Evolutionary conservation across 2,329 filamentous ascomycete genomes (phyloP).

Genomic region (Pestalotiopsis sp.): DNA sequence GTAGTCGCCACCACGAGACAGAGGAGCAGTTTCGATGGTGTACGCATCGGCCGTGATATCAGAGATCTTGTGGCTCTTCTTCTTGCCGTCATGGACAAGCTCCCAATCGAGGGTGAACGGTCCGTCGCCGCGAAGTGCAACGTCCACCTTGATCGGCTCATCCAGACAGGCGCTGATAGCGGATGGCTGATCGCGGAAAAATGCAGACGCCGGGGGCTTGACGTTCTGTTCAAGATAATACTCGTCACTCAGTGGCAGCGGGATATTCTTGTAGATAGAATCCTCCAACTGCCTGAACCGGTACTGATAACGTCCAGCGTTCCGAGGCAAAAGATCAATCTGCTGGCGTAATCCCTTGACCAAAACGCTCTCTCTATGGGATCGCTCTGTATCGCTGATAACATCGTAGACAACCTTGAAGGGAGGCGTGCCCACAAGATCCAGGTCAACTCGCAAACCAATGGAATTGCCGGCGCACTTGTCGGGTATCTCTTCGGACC

Average conservation of each 20-base stretch:
- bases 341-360: slow-evolving; percentile 79
- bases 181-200: slow-evolving; percentile 59
- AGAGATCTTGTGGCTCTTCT: slow-evolving; percentile 67
- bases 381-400: slow-evolving; percentile 60
- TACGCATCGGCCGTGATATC: slow-evolving; percentile 65
- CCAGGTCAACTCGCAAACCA: slow-evolving; percentile 84
- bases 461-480: slow-evolving; percentile 95
- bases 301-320: slow-evolving; percentile 86
- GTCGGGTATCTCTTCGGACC: slow-evolving; percentile 82
- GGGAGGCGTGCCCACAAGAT: slow-evolving; percentile 89
- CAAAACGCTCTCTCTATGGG: slow-evolving; percentile 55
- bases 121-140: slow-evolving; percentile 77
- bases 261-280: slow-evolving; percentile 70
- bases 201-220: slow-evolving; percentile 86
- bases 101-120: slow-evolving; percentile 94
- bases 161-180: slow-evolving; percentile 78
- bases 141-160: slow-evolving; percentile 73
- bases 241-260: slow-evolving; percentile 28
- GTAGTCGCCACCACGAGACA: slow-evolving; percentile 87
- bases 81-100: slow-evolving; percentile 84
- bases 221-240: slow-evolving; percentile 78
- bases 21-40: slow-evolving; percentile 73
- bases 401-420: slow-evolving; percentile 83
- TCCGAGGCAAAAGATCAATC: slow-evolving; percentile 78
- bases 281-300: slow-evolving; percentile 82